Conservation (phyloP, 2,329 filamentous ascomycete genomes). For the Cadophora sp. region DNA sequence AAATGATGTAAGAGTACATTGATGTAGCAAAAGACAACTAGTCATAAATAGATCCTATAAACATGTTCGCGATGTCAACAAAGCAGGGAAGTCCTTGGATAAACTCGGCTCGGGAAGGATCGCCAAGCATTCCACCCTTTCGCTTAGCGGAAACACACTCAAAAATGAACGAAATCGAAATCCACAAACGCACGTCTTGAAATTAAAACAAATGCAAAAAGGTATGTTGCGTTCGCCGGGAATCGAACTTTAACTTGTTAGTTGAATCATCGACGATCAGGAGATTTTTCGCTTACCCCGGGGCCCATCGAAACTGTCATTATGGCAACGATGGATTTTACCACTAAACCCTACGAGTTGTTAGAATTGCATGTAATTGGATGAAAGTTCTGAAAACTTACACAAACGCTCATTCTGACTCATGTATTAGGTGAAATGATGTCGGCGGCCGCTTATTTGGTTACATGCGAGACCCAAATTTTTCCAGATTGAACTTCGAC, state of each 20-base stretch:
- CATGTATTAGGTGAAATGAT: neutral
- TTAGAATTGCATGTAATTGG: neutral
- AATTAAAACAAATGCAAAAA: neutral
- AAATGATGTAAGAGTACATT: no score
- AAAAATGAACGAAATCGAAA: no score
- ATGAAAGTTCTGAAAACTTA: neutral
- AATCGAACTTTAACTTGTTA: neutral
- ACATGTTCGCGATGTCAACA: no score
- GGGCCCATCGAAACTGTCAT: neutral
- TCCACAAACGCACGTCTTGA: no score
- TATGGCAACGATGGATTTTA: neutral
- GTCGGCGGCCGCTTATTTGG: neutral
- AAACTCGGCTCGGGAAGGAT: no score
- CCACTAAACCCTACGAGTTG: neutral
- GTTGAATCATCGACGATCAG: no score
- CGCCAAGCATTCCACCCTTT: no score
- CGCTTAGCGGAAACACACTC: no score
- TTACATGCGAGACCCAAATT: neutral
- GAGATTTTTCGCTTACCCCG: no score
- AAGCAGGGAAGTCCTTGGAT: no score
- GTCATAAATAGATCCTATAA: no score
- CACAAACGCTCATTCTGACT: neutral
- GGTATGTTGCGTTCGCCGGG: neutral
- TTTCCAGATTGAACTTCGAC: neutral
- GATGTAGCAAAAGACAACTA: no score